Conservation (phyloP, 2,329 filamentous ascomycete genomes). For the Alternaria metachromatica region DNA sequence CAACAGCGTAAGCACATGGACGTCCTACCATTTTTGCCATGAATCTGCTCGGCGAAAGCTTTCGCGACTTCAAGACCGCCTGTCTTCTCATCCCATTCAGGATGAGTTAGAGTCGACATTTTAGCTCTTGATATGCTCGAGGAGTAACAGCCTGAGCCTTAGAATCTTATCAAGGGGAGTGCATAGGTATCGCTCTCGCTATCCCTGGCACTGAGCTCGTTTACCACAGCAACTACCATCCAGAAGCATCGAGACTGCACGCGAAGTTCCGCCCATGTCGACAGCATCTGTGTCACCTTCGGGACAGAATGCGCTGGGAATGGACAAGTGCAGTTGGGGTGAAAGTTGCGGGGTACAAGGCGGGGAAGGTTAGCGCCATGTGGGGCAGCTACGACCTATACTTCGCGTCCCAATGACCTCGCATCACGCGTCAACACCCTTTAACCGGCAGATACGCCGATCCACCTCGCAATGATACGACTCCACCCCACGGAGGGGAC, state of each 20-base stretch:
- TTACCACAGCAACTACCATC: not conserved
- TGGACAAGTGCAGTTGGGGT: constrained; percentile 5
- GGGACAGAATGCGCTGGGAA: not conserved
- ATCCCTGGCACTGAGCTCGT: not conserved
- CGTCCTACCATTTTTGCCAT: constrained; percentile 33
- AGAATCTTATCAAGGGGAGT: not conserved
- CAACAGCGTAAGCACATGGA: fast-evolving
- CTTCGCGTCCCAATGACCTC: constrained; percentile 3
- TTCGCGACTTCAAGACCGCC: constrained; percentile 41
- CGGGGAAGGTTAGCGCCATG: constrained; percentile 25
- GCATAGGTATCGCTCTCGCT: not conserved
- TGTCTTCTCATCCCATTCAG: constrained; percentile 41
- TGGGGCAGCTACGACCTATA: constrained; percentile 23
- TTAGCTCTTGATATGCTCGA: fast-evolving
- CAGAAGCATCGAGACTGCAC: not conserved
- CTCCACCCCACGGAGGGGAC: not conserved
- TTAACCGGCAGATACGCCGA: constrained; percentile 22
- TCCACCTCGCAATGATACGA: constrained; percentile 6
- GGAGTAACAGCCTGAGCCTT: not conserved
- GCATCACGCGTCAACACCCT: constrained; percentile 18
- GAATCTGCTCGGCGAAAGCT: constrained; percentile 36
- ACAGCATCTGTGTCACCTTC: not conserved
- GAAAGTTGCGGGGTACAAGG: constrained; percentile 28
- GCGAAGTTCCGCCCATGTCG: not conserved
- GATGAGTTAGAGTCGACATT: constrained; percentile 40